These are phyloP conservation scores for Tricholoma hemisulphureum DNA, from an alignment of 768 basidiomycete genomes.

Conservation along the genomic window DNA sequence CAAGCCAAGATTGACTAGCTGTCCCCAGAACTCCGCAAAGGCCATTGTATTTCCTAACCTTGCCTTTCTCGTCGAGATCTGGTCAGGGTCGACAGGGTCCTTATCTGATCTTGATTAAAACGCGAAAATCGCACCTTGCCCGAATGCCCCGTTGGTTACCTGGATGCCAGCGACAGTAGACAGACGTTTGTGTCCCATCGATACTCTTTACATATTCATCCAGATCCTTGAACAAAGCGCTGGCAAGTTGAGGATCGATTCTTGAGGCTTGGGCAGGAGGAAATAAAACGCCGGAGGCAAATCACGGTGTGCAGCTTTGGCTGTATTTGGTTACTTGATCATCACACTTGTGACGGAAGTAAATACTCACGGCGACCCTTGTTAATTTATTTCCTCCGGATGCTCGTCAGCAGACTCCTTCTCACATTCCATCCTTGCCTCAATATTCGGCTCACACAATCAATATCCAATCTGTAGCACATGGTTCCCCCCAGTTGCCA, in stretches of 20 bases:
- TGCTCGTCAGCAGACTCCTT: not conserved
- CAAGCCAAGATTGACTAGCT: constrained; percentile 18
- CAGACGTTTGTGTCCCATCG: not conserved
- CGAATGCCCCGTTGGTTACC: constrained; percentile 8
- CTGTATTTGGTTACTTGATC: constrained; percentile 8
- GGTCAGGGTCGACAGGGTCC: constrained; percentile 10
- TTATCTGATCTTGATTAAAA: constrained; percentile 17
- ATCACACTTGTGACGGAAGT: constrained; percentile 16
- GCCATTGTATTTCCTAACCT: constrained; percentile 14
- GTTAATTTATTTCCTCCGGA: constrained; percentile 14
- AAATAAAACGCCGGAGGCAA: constrained; percentile 1
- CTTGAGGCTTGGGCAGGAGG: not conserved
- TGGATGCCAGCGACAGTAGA: not conserved
- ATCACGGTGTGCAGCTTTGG: constrained; percentile 7
- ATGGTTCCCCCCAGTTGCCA: constrained; percentile 39
- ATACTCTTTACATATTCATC: not conserved
- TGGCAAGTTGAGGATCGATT: not conserved
- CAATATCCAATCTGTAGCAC: not conserved
- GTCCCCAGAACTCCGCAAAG: constrained; percentile 18
- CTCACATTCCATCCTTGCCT: not conserved
- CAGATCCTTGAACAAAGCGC: not conserved
- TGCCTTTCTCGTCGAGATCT: constrained; percentile 19
- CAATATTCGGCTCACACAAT: not conserved
- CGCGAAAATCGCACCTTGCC: constrained; percentile 17
- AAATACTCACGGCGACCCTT: constrained; percentile 12